Evolutionary conservation across 208 protist genomes (phyloP).

Genomic region (Spongospora subterranea): DNA sequence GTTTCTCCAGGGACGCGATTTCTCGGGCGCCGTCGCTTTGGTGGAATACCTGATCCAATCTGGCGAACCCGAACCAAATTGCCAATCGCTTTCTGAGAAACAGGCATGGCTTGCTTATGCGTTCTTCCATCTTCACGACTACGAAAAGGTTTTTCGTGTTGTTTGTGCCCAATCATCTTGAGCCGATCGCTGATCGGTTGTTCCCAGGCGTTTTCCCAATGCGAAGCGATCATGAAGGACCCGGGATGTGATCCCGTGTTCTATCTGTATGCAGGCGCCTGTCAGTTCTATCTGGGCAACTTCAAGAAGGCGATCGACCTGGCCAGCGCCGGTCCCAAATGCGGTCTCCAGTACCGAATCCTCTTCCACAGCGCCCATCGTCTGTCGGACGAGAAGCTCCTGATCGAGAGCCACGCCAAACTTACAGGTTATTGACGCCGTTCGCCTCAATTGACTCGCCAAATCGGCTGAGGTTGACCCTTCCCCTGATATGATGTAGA

Average conservation of each 20-base stretch:
- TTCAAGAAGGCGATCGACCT: conserved; percentile 87
- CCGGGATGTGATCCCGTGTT: conserved; percentile 66
- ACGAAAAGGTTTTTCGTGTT: neutral
- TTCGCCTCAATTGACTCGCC: too few species aligned
- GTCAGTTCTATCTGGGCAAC: conserved; percentile 74
- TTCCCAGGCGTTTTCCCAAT: conserved; percentile 50
- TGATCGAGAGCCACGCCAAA: neutral
- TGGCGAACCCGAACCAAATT: neutral
- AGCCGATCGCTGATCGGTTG: neutral
- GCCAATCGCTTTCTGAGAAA: conserved; percentile 29
- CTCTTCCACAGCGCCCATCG: conserved; percentile 91
- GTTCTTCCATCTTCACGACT: neutral
- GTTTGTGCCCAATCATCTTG: neutral
- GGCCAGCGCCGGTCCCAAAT: conserved; percentile 74
- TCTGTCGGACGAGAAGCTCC: conserved; percentile 81
- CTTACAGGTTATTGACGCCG: neutral
- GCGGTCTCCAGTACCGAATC: conserved; percentile 86
- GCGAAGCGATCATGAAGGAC: conserved; percentile 86
- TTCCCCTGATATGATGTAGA: conserved; percentile 24
- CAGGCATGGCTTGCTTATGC: neutral
- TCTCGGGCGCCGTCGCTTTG: conserved; percentile 72
- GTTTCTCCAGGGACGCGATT: conserved; percentile 70
- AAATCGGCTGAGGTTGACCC: neutral
- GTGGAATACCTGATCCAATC: conserved; percentile 62
- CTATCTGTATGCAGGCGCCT: conserved; percentile 71